Base-by-base conservation (phyloP, 495 filamentous ascomycete species). In the Penicillium desertorum region DNA sequence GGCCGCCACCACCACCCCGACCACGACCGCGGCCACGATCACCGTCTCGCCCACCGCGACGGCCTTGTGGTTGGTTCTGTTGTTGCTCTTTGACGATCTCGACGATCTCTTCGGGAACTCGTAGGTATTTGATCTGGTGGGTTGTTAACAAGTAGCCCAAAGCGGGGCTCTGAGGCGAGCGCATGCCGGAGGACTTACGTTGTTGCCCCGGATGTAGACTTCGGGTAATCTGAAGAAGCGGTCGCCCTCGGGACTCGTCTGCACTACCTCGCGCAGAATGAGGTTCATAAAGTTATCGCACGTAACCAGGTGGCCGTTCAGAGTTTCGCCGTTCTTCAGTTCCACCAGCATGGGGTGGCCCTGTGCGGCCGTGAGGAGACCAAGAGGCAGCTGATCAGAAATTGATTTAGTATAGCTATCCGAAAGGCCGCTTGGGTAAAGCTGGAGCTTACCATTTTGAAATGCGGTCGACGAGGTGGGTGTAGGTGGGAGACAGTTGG, bases 211-310 rank as follows among this genome's bases (percentile, higher is more conserved):
- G 39, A 98, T 88, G 71, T 98, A 98, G 45, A 93, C 91, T 70
- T 98, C 94, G 23, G 91, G 88, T 64, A 98, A 74, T 62, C 89
- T 82, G 68, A 88, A 89, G 73, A 98, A 98, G 60, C 87, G 90
- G 71, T 98, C 92, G 34, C 92, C 94, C 58, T 98, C 95, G 25
- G 92, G 84, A 65, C 89, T 95, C 7, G 94, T 98, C 76, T 97
- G 92, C n/a, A 98, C 89, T 9, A 98, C 95, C 66, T 97, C 94
- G 68, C 92, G 92, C 69, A 98, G 76, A 19, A 93, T 97, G 48
- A 98, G 74, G 73, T 98, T 98, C 94, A 98, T 98, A 91, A 92
- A 98, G 37, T 91, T 98, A 73, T 98, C 94, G 81, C 91, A 98
- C 69, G 85, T 92, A 70, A 96, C 87, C 53, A 98, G 80, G 69